Evolutionary conservation across 2,329 filamentous ascomycete species (phyloP).

Genomic region (Fusarium beomiforme): DNA sequence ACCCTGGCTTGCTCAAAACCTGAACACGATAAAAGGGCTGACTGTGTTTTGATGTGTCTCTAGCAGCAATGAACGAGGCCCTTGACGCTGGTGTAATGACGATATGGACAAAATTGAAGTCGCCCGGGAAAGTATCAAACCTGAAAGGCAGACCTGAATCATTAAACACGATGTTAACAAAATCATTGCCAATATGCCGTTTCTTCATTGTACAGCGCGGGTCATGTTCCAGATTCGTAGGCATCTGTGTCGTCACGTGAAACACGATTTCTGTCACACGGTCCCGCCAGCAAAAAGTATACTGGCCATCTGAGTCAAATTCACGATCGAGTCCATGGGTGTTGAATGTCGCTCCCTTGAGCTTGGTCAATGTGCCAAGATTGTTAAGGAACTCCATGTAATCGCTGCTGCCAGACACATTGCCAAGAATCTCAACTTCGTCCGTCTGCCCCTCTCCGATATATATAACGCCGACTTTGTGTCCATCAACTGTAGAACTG

Average conservation of each 20-base stretch:
- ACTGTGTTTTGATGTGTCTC: constrained; percentile 53
- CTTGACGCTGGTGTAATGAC: constrained; percentile 90
- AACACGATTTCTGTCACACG: constrained; percentile 95
- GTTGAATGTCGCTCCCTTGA: constrained; percentile 89
- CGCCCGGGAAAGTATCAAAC: constrained; percentile 91
- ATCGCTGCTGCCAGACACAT: constrained; percentile 85
- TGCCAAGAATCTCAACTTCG: constrained; percentile 86
- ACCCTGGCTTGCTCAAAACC: constrained; percentile 86
- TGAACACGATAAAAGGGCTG: constrained; percentile 85
- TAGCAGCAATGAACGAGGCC: constrained; percentile 76
- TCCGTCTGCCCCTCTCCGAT: constrained; percentile 86
- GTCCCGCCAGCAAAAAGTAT: constrained; percentile 94
- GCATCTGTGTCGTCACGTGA: constrained; percentile 98
- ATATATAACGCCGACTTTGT: constrained; percentile 96
- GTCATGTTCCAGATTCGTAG: constrained; percentile 81
- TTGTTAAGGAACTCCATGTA: constrained; percentile 87
- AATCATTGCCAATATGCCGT: constrained; percentile 95
- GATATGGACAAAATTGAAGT: constrained; percentile 98
- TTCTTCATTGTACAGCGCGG: constrained; percentile 86
- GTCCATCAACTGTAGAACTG: constrained; percentile 89
- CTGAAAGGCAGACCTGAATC: constrained; percentile 90
- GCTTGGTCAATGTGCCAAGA: constrained; percentile 81
- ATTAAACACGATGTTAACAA: constrained; percentile 98
- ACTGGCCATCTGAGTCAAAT: constrained; percentile 83
- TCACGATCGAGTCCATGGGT: constrained; percentile 88